Conservation (phyloP, 2,329 filamentous ascomycete genomes). For the Colletotrichum tanaceti region DNA sequence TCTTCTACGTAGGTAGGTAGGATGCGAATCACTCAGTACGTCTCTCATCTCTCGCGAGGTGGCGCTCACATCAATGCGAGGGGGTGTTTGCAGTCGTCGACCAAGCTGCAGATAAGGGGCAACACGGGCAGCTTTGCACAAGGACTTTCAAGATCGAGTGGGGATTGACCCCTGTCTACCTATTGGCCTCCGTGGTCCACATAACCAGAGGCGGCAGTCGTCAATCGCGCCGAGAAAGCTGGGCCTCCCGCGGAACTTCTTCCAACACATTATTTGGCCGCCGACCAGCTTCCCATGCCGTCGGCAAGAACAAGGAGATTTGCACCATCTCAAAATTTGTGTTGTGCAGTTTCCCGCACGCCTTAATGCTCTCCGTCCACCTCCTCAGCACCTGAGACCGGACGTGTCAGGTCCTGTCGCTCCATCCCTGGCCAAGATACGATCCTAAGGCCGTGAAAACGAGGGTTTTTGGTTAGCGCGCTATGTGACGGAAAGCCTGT, state of each 20-base stretch:
- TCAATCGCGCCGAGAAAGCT: background rate
- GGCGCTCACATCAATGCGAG: background rate
- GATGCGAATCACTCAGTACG: conserved; percentile 13
- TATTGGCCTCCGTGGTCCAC: too few species aligned
- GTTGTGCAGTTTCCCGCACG: background rate
- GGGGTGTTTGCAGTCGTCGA: background rate
- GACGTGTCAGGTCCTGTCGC: conserved; percentile 24
- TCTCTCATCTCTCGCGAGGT: background rate
- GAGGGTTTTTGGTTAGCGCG: conserved; percentile 15
- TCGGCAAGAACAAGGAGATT: conserved; percentile 12
- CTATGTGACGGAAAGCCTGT: conserved; percentile 12
- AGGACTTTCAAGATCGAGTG: conserved; percentile 20
- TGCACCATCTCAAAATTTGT: background rate
- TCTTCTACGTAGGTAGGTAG: too few species aligned
- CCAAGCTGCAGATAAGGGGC: background rate
- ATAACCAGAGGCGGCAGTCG: too few species aligned
- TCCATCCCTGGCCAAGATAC: conserved; percentile 29
- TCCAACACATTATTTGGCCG: background rate
- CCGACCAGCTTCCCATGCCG: conserved; percentile 14
- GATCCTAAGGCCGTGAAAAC: conserved; percentile 8
- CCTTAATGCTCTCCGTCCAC: conserved; percentile 19
- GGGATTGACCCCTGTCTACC: conserved; percentile 6
- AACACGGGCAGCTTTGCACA: conserved; percentile 2
- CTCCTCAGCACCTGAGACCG: conserved; percentile 33
- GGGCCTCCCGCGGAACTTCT: conserved; percentile 12